A percentile compares a stretch with the other conserved stretches of the same genome.
Conservation (phyloP, 2,329 filamentous ascomycete species). For the Neophaeococcomyces mojaviensis region DNA sequence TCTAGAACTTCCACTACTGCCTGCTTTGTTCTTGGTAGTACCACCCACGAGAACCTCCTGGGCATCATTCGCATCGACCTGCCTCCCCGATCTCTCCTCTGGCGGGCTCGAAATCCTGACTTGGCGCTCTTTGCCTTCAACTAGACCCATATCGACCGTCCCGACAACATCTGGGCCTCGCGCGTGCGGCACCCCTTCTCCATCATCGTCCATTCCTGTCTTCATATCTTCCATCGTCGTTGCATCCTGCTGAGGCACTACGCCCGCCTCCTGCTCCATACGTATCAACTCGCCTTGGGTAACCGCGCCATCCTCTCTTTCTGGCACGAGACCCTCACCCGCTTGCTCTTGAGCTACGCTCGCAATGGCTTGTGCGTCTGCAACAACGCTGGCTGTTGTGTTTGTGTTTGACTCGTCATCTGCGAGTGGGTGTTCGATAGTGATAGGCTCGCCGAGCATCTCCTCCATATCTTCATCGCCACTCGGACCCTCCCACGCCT, state of each 20-base stretch:
- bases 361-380: conserved; percentile 2
- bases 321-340: conserved; percentile 22
- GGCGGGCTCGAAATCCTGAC: conserved; percentile 29
- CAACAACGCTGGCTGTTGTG: background rate
- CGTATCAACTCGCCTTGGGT: conserved; percentile 78
- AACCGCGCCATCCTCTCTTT: conserved; percentile 46
- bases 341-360: background rate
- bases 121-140: conserved; percentile 44
- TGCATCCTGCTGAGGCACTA: conserved; percentile 51
- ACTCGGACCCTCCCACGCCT: conserved; percentile 14
- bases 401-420: conserved; percentile 4
- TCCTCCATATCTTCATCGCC: conserved; percentile 10
- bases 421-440: background rate
- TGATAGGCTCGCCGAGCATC: conserved; percentile 11
- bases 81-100: conserved; percentile 1
- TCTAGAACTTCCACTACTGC: conserved; percentile 5
- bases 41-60: conserved; percentile 17
- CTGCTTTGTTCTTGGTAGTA: conserved; percentile 4
- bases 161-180: conserved; percentile 79
- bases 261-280: conserved; percentile 77
- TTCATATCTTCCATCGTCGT: conserved; percentile 33
- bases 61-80: conserved; percentile 15
- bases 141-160: conserved; percentile 77
- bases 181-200: conserved; percentile 60
- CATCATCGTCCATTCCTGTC: conserved; percentile 38